Evolutionary conservation across 345 rosid species (phyloP), one percentile per base, ranked within the genome.

Genomic region (Melaleuca alternifolia): DNA sequence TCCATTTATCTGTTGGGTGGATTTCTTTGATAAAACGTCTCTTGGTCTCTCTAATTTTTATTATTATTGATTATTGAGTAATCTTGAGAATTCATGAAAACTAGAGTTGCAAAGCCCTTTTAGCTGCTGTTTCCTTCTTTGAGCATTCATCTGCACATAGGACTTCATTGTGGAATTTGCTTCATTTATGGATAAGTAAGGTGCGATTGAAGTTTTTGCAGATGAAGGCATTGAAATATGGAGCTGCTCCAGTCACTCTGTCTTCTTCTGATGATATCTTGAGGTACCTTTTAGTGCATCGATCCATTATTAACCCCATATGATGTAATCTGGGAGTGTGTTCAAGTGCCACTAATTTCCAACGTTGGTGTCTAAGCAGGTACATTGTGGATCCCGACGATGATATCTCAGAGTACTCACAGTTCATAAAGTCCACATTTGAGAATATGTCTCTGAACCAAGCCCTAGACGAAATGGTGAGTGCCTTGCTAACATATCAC

Each of bases 181-280:
- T 83, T 83, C 26, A 51, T 51, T 46, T n/a, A n/a, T 83, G 59
- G 24, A 83, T 50, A 16, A 46, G 10, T 9, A 33, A 83, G 11
- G 11, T n/a, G 84, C 57, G 18, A 71, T 71, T 5, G 44, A 37
- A 71, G 7, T 18, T 82, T 33, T 50, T 90, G 92, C 86, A 95
- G 98, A 92, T 92, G 85, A 95, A 94, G 89, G 98, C 98, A 62
- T 90, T 94, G 89, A 93, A 88, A 89, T 95, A 94, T 54, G 98
- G 98, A 88, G 91, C 96, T 86, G 91, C 88, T 86, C 98, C 96
- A 54, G 37, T 95, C 26, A 89, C 89, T 33, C 65, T 92, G 26
- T 79, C 91, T 86, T 77, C 90, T 6, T 52, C 53, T 75, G 91
- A 87, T 41, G 89, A 88, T 48, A 82, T 48, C 50, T 88, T 89